A percentile compares a stretch with the other conserved stretches of the same genome.
phyloP scores from a whole-genome alignment of 768 basidiomycete genomes.

The Phylloporus arenicola region DNA sequence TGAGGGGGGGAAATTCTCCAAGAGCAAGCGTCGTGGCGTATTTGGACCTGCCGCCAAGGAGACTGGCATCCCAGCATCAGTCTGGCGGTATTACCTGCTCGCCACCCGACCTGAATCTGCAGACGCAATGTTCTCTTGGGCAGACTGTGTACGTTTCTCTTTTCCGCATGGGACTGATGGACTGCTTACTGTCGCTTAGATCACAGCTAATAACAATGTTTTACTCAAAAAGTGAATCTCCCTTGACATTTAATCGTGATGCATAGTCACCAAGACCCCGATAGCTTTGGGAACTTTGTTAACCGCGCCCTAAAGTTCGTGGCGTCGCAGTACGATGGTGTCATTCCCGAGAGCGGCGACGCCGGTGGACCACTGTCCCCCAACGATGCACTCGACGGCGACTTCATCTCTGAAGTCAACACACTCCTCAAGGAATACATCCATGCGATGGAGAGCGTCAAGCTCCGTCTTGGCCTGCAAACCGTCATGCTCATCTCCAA shows the following conservation, averaged over 20 bases:
- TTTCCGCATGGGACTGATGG: neutral
- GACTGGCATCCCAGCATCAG: conserved; percentile 87
- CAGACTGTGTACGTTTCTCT: conserved; percentile 66
- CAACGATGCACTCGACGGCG: conserved; percentile 59
- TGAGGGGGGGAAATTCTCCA: conserved; percentile 98
- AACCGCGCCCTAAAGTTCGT: conserved; percentile 93
- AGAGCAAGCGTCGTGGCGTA: conserved; percentile 93
- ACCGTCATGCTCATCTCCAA: conserved; percentile 86
- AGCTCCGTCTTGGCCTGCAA: conserved; percentile 82
- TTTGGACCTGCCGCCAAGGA: conserved; percentile 94
- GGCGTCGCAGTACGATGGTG: conserved; percentile 71
- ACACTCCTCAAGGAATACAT: conserved; percentile 71
- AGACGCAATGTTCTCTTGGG: conserved; percentile 97
- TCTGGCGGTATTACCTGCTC: conserved; percentile 96
- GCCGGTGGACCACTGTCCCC: conserved; percentile 63
- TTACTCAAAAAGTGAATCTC: conserved; percentile 80
- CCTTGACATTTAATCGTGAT: neutral
- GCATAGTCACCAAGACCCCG: neutral
- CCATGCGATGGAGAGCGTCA: conserved; percentile 86
- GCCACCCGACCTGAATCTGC: conserved; percentile 89
- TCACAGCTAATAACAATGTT: conserved; percentile 88
- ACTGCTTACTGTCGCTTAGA: conserved; percentile 37
- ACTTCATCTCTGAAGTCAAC: conserved; percentile 82
- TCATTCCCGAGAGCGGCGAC: conserved; percentile 77
- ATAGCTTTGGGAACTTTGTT: conserved; percentile 94